Percentiles rank a stretch among this genome's conserved stretches.
These are phyloP conservation scores for Fistulifera pelliculosa DNA, from an alignment of 108 stramenopile species.

Conservation along the genomic window DNA sequence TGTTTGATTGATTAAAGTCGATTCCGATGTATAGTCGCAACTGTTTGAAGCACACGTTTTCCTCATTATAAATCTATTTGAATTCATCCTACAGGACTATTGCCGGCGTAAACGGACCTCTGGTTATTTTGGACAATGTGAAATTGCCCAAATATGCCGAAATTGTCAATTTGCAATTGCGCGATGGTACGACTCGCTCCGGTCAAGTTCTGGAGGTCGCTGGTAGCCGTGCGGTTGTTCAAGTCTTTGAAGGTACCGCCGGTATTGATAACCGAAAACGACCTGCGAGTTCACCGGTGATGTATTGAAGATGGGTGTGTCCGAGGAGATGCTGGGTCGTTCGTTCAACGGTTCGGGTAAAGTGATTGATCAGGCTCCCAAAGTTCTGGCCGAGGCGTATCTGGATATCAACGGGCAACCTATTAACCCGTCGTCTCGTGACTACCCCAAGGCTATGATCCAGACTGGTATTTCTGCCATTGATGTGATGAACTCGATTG, in stretches of 20 bases:
- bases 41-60: no score
- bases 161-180: conserved; percentile 95
- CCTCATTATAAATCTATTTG: neutral
- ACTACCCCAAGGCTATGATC: conserved; percentile 99
- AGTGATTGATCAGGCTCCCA: conserved; percentile 95
- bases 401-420: conserved; percentile 99
- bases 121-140: conserved; percentile 99
- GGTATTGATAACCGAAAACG: conserved; percentile 98
- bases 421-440: conserved; percentile 98
- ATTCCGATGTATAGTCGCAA: no score
- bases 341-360: conserved; percentile 99
- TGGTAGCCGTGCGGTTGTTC: conserved; percentile 95
- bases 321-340: conserved; percentile 98
- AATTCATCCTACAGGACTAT: conserved; percentile 78
- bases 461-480: conserved; percentile 99
- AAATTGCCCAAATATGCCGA: conserved; percentile 98
- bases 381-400: conserved; percentile 98
- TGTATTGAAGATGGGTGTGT: conserved; percentile 97
- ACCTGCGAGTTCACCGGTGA: conserved; percentile 97
- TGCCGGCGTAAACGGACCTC: conserved; percentile 96
- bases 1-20: no score
- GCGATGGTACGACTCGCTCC: conserved; percentile 90
- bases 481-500: conserved; percentile 99
- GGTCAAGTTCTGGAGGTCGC: conserved; percentile 98
- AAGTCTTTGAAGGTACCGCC: conserved; percentile 99